A percentile compares a stretch with the other conserved stretches of the same genome.
phyloP scores from a whole-genome alignment of 176 grass and related monocot species.

The Alopecurus myosuroides region DNA sequence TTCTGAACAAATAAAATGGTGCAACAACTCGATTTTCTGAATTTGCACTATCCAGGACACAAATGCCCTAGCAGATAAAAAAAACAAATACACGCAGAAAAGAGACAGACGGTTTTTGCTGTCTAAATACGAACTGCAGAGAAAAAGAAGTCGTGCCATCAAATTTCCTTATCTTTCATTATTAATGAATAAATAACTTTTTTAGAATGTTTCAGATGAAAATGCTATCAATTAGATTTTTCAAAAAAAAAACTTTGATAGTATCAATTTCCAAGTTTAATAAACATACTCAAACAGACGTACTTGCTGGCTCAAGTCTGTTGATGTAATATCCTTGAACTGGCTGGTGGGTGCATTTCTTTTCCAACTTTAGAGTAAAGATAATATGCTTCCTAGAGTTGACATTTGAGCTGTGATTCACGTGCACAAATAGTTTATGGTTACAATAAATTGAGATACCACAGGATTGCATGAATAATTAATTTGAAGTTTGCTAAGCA shows the following conservation, averaged over 20 bases:
- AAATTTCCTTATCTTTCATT: not conserved
- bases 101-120: no score
- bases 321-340: not conserved
- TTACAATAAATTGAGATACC: not conserved
- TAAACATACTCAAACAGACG: not conserved
- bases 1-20: not conserved
- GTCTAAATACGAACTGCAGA: no score
- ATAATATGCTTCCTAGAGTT: not conserved
- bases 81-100: not conserved
- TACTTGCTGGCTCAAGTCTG: not conserved
- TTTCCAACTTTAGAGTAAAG: not conserved
- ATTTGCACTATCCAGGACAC: not conserved
- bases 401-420: not conserved
- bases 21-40: not conserved
- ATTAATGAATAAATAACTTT: not conserved
- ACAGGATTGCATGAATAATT: not conserved
- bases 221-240: not conserved
- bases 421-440: not conserved
- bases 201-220: not conserved
- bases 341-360: not conserved
- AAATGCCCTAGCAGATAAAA: not conserved
- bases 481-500: not conserved
- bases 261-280: not conserved
- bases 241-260: not conserved
- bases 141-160: not conserved